phyloP scores from a whole-genome alignment of 352 stramenopile species.

The Phytophthora palmivora region DNA sequence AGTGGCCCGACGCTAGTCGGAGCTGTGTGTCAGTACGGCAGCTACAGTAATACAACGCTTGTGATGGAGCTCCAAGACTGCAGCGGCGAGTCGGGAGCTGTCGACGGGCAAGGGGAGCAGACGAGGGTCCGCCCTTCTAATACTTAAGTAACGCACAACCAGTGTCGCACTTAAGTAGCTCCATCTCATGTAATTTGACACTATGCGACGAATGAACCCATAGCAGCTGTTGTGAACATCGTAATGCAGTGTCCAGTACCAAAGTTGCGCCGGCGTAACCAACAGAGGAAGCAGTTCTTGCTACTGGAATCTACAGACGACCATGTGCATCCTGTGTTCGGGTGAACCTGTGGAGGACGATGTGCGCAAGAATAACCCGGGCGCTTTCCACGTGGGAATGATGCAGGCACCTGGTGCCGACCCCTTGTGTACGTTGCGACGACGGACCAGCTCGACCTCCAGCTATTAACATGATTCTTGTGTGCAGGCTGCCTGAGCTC shows the following conservation, averaged over 20 bases:
- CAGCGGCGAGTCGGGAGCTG: conserved; percentile 17
- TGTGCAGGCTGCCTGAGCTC: conserved; percentile 63
- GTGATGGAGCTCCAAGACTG: not conserved
- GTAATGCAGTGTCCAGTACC: conserved; percentile 11
- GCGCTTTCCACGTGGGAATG: conserved; percentile 88
- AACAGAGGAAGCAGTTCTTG: not conserved
- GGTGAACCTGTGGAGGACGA: conserved; percentile 72
- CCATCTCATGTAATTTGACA: no score
- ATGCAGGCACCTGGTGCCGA: conserved; percentile 86
- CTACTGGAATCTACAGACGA: no score
- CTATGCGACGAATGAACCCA: conserved; percentile 24
- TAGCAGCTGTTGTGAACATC: conserved; percentile 26
- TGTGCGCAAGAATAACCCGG: conserved; percentile 69
- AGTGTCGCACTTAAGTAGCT: no score
- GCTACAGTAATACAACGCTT: not conserved
- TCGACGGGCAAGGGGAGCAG: conserved; percentile 16
- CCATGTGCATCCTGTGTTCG: conserved; percentile 78
- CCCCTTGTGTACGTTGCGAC: conserved; percentile 75
- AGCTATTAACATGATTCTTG: conserved; percentile 15
- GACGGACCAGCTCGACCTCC: not conserved
- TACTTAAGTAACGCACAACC: no score
- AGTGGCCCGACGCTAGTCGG: conserved; percentile 2
- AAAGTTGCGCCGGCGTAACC: conserved; percentile 2
- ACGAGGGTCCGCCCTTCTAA: conserved; percentile 25
- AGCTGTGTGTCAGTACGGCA: not conserved